Evolutionary conservation across 2,329 filamentous ascomycete species (phyloP), one percentile per base, ranked within the genome.

Genomic region (Ampelomyces quisqualis): DNA sequence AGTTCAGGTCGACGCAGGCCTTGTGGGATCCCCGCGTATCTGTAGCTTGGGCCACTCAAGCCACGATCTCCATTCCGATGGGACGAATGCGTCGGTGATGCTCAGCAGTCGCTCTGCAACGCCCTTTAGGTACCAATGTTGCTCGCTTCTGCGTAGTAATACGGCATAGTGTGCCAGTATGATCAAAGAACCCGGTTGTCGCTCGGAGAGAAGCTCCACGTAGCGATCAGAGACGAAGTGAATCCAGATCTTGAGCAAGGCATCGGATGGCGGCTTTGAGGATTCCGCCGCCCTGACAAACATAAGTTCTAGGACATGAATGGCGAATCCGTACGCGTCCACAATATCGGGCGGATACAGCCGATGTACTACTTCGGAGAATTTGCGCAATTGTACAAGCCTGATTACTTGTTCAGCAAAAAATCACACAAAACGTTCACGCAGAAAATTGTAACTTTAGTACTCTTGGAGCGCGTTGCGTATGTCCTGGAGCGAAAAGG

Each of bases 111-210:
- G 54, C 24, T 61, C 57, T 2, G 58, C 48, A 5, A 52, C 30
- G 1, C 58, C 60, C 11, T 53, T 46, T 15, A 64, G 22, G 26
- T 54, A 64, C 60, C 60, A 64, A 22, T 60, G 58, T 14, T 43
- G 40, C 10, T 44, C 27, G 7, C 51, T 45, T 24, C 53, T 50
- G 14, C 40, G 36, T 6, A 70, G 30, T 14, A 70, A 38, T 7
- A 68, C 60, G 15, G 62, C 65, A 37, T 60, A 69, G 40, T 69
- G 61, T 10, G 64, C 61, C 32, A 69, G 56, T 18, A 70, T 64
- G 34, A 68, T 58, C 34, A 69, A 38, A 13, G 64, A 62, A 6
- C 59, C 55, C 3, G 63, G 62, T 30, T 66, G 58, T 23, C 51
- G 50, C 26, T 59, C 51, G 9, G 51, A 55, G 7, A 68, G 45